Evolutionary conservation across 257 asterid species (phyloP), one percentile per base, ranked within the genome.

Genomic region (Plantago major): DNA sequence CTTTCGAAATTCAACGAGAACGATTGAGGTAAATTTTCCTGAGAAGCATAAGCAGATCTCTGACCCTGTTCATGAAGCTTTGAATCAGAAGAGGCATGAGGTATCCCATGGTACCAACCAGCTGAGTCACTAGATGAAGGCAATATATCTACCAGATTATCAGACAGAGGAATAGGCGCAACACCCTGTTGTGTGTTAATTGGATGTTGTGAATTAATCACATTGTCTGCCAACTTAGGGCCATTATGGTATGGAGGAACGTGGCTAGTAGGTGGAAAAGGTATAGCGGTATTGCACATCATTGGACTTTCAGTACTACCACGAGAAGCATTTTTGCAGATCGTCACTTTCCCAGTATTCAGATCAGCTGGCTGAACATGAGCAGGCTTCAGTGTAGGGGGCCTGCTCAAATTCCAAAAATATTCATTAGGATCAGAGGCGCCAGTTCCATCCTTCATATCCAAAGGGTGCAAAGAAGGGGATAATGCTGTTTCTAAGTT

Each of bases 71-170:
- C 90, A 50, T 84, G 87, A 71, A 84, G 89, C 74, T 74, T 80
- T 63, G 88, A 84, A 72, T 84, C 89, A 72, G 89, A 86, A 71
- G 77, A 73, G 58, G 83, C 85, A 69, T 86, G 95, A 13, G 82
- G 81, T 67, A 86, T 74, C 47, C 83, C 85, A 55, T 49, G 78
- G 69, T 51, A 63, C 56, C 75, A 54, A 62, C 63, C 75, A 42
- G 56, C n/a, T 18, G 74, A 57, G 54, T 73, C 74, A 64, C 47
- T 55, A n/a, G 75, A 73, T 44, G 62, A 74, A 28, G 77, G 71
- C 44, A 77, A 62, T 28, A 62, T 58, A 11, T 62, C 75, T 76
- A 73, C 65, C 71, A 65, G 68, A 61, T 69, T 68, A 71, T 71
- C 73, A 6, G 66, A 63, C 48, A 12, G 68, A 46, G 63, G 55